These are phyloP conservation scores for Pyrus communis DNA, from an alignment of 306 rosid genomes.

Conservation along the genomic window DNA sequence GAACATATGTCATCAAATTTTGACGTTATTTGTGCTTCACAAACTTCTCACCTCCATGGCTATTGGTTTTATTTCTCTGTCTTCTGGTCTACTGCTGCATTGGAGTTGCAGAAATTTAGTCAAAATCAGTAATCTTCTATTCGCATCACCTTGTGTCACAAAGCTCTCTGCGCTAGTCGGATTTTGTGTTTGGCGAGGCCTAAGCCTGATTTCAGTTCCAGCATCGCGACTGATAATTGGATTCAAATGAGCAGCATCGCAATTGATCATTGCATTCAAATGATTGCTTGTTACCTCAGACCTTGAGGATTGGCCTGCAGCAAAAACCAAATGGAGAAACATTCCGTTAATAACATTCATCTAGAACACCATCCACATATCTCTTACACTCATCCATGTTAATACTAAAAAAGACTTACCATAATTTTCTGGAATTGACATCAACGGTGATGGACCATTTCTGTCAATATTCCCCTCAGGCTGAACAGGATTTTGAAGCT, in stretches of 20 bases:
- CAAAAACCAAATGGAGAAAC: conserved; percentile 23
- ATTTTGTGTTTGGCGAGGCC: conserved; percentile 24
- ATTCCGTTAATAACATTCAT: conserved; percentile 17
- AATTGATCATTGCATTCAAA: conserved; percentile 1
- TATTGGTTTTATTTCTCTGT: conserved; percentile 28
- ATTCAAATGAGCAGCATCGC: conserved; percentile 9
- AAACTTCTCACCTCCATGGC: conserved; percentile 41
- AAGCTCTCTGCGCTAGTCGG: conserved; percentile 6
- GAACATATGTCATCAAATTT: conserved; percentile 1
- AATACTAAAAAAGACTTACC: conserved; percentile 8
- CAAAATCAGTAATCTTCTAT: conserved; percentile 49
- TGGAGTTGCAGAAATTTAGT: not conserved
- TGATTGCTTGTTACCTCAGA: conserved; percentile 28
- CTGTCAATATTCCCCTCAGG: conserved; percentile 22
- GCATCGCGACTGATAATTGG: conserved; percentile 6
- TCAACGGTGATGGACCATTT: conserved; percentile 14
- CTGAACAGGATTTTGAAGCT: conserved; percentile 15
- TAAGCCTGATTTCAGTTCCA: conserved; percentile 34
- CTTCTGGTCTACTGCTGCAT: conserved; percentile 17
- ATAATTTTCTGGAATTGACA: conserved; percentile 19
- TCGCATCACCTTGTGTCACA: conserved; percentile 40
- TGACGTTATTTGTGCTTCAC: conserved; percentile 9
- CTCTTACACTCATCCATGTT: conserved; percentile 12
- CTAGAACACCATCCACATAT: conserved; percentile 7
- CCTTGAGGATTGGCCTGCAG: conserved; percentile 23